Evolutionary conservation across 2,329 filamentous ascomycete species (phyloP).

Genomic region (Alternaria tenuissima): DNA sequence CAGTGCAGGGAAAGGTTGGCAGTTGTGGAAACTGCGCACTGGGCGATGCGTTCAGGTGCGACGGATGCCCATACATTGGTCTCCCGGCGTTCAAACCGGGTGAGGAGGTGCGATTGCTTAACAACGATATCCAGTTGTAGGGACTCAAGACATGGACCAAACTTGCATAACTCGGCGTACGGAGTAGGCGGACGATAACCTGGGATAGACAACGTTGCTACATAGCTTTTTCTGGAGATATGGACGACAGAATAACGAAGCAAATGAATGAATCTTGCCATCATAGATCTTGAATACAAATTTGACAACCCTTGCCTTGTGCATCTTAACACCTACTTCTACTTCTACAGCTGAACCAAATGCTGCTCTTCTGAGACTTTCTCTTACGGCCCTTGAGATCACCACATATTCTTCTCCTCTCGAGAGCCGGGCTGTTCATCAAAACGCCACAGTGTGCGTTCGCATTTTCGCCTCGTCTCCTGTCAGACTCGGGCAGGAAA

Average conservation of each 20-base stretch:
- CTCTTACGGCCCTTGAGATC: not conserved
- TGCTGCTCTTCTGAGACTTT: slow-evolving; percentile 7
- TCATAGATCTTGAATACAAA: slow-evolving; percentile 24
- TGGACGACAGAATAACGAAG: not conserved
- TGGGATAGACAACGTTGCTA: slow-evolving; percentile 7
- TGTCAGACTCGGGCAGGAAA: not conserved
- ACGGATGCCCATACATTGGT: slow-evolving; percentile 83
- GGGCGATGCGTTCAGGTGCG: slow-evolving; percentile 77
- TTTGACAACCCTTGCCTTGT: slow-evolving; percentile 25
- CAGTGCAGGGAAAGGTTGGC: slow-evolving; percentile 94
- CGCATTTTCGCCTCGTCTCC: slow-evolving; percentile 11
- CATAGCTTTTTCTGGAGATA: not conserved
- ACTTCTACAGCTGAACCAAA: slow-evolving; percentile 20
- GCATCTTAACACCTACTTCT: slow-evolving; percentile 22
- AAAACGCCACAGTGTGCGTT: not conserved
- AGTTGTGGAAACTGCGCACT: slow-evolving; percentile 94
- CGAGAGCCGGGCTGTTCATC: not conserved
- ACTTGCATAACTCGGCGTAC: slow-evolving; percentile 6
- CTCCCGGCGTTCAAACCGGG: slow-evolving; percentile 96
- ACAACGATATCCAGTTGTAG: slow-evolving; percentile 84
- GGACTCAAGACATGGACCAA: not conserved
- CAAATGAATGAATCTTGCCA: not conserved
- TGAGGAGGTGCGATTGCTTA: slow-evolving; percentile 88
- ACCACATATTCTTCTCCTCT: slow-evolving; percentile 16
- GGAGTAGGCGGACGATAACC: not conserved